Evolutionary conservation across 75 land plant genomes (phyloP), one percentile per base, ranked within the genome.

Genomic region (Cryptomeria japonica): DNA sequence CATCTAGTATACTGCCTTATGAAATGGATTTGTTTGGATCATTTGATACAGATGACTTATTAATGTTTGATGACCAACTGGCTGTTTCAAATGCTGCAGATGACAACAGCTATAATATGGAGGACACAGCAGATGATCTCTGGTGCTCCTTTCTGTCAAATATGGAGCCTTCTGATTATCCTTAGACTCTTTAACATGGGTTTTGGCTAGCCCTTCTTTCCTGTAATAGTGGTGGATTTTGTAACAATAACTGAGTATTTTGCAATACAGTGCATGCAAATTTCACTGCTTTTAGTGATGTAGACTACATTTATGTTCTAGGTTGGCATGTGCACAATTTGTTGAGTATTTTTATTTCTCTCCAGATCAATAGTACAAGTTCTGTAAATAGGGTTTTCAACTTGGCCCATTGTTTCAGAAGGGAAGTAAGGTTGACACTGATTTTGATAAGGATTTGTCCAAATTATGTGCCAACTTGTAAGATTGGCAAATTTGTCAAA

Each of bases 231-330:
- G 70, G n/a, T 28, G 70, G 8, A 64, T 25, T 64, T 6, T 64
- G 3, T 58, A 3, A 22, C 6, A 53, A 1, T 53, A 15, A 64
- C 5, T 64, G n/a, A 5, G 5, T 5, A 6, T 22, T 28, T 68
- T 34, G 87, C 89, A 39, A 38, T 64, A 12, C 89, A 90, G 28
- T 92, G 89, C 2, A 83, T 84, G 79, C 92, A 91, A 51, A n/a
- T n/a, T n/a, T 51, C 55, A 51, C 14, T 51, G 55, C 55, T 51
- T 51, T 51, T 51, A 13, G 7, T 47, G 13, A 11, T 47, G 51
- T 11, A 10, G 2, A 47, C 51, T 47, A 9, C 51, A 47, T 47
- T 47, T 47, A 47, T 47, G 10, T 10, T 47, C 13, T 9, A 47
- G 51, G 51, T 47, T 47, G 11, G 51, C 13, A 0, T 47, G 12